A percentile compares a stretch with the other conserved stretches of the same genome.
phyloP scores from a whole-genome alignment of 768 basidiomycete genomes.

The Lanmaoa pseudosensibilis region DNA sequence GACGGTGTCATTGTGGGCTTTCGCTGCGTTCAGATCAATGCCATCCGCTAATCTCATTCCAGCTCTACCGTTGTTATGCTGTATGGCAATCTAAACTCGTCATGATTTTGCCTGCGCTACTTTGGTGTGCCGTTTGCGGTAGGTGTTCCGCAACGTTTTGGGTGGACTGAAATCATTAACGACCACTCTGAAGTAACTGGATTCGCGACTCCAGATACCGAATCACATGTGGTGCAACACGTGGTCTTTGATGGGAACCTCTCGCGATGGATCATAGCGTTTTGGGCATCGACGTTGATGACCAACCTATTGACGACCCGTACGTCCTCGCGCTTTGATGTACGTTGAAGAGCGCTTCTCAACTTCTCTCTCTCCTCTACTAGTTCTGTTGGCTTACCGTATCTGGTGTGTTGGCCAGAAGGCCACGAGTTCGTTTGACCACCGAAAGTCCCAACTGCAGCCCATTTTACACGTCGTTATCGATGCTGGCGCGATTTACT shows the following conservation, averaged over 20 bases:
- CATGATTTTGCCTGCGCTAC: background rate
- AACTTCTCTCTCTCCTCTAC: background rate
- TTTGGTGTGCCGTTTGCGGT: background rate
- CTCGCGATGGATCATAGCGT: background rate
- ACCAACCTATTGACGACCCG: conserved; percentile 4
- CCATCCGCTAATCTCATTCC: background rate
- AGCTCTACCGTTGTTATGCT: background rate
- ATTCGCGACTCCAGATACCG: background rate
- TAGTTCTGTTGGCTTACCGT: background rate
- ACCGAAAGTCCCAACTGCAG: background rate
- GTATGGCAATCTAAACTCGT: background rate
- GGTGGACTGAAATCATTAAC: background rate
- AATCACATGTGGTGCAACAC: too few species aligned
- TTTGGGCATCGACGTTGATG: conserved; percentile 1
- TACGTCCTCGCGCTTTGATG: background rate
- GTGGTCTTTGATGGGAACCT: background rate
- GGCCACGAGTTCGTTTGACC: too few species aligned
- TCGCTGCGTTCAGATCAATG: background rate
- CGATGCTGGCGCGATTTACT: conserved; percentile 7
- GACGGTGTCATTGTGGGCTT: background rate
- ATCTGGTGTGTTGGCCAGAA: background rate
- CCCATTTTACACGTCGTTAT: background rate
- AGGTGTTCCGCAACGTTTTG: background rate
- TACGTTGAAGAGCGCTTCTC: too few species aligned
- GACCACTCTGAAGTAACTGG: background rate